A percentile compares a stretch with the other conserved stretches of the same genome.
Evolutionary conservation across 345 rosid genomes (phyloP).

Genomic region (Populus ilicifolia): DNA sequence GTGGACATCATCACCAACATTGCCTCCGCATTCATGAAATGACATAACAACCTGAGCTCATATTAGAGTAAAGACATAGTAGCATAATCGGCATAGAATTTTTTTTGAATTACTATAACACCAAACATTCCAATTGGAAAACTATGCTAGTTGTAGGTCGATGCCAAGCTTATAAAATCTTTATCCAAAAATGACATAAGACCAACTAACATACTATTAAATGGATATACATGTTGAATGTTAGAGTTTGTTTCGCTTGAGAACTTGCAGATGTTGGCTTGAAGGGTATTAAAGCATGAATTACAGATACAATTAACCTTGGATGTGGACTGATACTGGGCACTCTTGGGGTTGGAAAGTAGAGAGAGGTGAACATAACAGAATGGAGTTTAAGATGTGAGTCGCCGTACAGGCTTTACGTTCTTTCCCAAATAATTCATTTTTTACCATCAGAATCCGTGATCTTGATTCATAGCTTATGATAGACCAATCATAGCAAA

Average conservation of each 20-base stretch:
- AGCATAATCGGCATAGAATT: neutral
- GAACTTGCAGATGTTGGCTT: neutral
- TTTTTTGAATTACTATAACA: neutral
- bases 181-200: neutral
- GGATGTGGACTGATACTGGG: neutral
- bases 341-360: neutral
- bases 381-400: too few relatives aligned
- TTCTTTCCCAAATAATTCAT: too few relatives aligned
- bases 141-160: neutral
- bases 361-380: neutral
- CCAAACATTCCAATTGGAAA: neutral
- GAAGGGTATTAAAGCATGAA: neutral
- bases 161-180: neutral
- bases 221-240: neutral
- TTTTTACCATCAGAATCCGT: too few relatives aligned
- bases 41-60: constrained; percentile 81
- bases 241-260: neutral
- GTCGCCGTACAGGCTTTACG: too few relatives aligned
- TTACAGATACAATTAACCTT: neutral
- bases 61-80: neutral
- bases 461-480: neutral
- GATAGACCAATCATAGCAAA: neutral
- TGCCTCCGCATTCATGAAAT: constrained; percentile 97
- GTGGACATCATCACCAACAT: constrained; percentile 93
- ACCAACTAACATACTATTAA: neutral